These are phyloP conservation scores for Beta lomatogona DNA, from an alignment of 179 eudicot genomes.

Conservation along the genomic window DNA sequence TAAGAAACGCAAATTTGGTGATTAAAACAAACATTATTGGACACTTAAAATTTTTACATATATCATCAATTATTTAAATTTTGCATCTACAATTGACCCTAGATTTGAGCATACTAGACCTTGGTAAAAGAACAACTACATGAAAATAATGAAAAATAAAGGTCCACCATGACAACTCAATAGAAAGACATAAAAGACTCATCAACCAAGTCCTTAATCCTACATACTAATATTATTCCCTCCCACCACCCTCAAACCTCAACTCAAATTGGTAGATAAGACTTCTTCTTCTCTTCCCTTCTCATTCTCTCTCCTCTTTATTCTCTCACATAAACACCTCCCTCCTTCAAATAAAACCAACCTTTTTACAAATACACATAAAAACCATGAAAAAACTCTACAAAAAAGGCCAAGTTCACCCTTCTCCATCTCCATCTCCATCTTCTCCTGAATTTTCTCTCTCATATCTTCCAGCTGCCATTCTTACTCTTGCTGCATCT, in stretches of 20 bases:
- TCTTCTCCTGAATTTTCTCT: conserved; percentile 47
- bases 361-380: not conserved
- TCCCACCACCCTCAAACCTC: conserved; percentile 8
- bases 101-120: not conserved
- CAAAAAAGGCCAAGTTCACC: conserved; percentile 20
- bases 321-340: not conserved
- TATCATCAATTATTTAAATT: no score
- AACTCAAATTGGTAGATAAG: conserved; percentile 23
- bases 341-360: not conserved
- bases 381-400: conserved; percentile 67
- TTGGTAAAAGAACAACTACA: not conserved
- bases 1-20: no score
- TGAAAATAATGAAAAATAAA: not conserved
- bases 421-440: conserved; percentile 29
- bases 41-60: no score
- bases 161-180: conserved; percentile 24
- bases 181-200: conserved; percentile 7
- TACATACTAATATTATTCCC: not conserved
- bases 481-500: conserved; percentile 57
- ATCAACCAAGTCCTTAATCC: conserved; percentile 18
- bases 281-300: conserved; percentile 21
- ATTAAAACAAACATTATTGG: no score
- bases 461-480: conserved; percentile 51
- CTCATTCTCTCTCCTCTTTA: not conserved
- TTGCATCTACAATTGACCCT: no score